Evolutionary conservation across 345 rosid genomes (phyloP).

Genomic region (Corymbia maculata): DNA sequence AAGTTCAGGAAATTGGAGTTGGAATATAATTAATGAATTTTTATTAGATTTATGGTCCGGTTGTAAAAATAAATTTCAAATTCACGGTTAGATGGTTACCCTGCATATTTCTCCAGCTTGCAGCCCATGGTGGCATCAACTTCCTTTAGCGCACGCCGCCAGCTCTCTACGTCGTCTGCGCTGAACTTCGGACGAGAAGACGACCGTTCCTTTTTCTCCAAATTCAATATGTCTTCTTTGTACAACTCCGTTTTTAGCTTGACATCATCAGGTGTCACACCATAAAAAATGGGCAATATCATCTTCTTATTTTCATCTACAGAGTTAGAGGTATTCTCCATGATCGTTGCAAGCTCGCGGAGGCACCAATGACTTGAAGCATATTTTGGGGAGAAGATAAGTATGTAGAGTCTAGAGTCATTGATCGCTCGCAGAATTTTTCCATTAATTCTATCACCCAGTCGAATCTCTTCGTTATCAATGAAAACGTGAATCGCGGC

Average conservation of each 20-base stretch:
- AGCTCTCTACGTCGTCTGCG: neutral
- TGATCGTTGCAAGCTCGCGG: fast-evolving
- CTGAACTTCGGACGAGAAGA: neutral
- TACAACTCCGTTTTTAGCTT: fast-evolving
- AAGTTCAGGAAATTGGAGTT: neutral
- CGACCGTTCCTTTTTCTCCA: neutral
- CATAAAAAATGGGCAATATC: neutral
- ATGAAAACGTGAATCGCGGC: neutral
- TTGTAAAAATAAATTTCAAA: fast-evolving
- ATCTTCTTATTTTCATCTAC: fast-evolving
- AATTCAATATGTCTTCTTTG: fast-evolving
- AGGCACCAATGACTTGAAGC: neutral
- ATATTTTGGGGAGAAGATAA: fast-evolving
- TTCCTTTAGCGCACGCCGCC: neutral
- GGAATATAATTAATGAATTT: neutral
- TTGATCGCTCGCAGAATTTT: neutral
- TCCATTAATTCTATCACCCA: fast-evolving
- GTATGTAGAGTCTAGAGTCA: neutral
- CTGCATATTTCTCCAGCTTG: neutral
- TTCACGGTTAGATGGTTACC: neutral
- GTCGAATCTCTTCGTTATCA: fast-evolving
- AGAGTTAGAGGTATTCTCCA: neutral
- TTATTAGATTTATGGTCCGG: fast-evolving
- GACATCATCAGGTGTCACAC: fast-evolving
- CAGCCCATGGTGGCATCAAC: neutral